Evolutionary conservation across 331 rosid genomes (phyloP).

Genomic region (Pyrus hybrid): DNA sequence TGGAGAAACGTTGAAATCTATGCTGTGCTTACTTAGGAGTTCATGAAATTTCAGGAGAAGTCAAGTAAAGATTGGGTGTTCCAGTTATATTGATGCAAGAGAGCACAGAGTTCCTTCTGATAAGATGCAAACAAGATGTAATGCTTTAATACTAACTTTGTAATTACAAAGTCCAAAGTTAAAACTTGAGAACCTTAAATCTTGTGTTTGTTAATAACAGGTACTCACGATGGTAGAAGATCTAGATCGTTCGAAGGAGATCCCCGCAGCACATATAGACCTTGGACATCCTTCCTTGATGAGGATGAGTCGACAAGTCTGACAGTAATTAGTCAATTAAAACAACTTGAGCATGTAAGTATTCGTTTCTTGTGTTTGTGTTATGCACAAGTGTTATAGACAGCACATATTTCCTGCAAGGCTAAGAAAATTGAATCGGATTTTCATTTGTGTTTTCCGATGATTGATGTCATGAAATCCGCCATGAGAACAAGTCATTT

Average conservation of each 20-base stretch:
- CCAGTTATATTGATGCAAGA: constrained; percentile 2
- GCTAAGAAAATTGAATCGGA: neutral
- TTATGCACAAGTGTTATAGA: too few species aligned
- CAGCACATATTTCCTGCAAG: neutral
- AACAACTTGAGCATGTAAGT: constrained; percentile 39
- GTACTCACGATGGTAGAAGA: constrained; percentile 14
- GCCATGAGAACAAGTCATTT: neutral
- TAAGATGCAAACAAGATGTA: constrained; percentile 10
- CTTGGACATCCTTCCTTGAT: constrained; percentile 1
- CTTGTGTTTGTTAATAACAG: constrained; percentile 11
- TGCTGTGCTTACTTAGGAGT: constrained; percentile 16
- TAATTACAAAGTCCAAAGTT: neutral
- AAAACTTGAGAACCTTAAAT: neutral
- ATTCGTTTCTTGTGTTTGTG: neutral
- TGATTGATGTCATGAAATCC: neutral
- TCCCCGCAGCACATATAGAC: constrained; percentile 23
- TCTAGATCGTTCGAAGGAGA: constrained; percentile 21
- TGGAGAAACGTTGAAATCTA: constrained; percentile 13
- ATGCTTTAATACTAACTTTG: neutral
- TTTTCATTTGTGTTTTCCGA: neutral
- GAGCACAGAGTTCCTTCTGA: constrained; percentile 21
- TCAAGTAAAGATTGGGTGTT: constrained; percentile 11
- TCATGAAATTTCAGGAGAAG: constrained; percentile 17
- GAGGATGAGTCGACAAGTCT: constrained; percentile 23
- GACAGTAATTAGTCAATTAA: constrained; percentile 22